These are phyloP conservation scores for Beta corolliflora DNA, from an alignment of 179 eudicot genomes.

Conservation along the genomic window DNA sequence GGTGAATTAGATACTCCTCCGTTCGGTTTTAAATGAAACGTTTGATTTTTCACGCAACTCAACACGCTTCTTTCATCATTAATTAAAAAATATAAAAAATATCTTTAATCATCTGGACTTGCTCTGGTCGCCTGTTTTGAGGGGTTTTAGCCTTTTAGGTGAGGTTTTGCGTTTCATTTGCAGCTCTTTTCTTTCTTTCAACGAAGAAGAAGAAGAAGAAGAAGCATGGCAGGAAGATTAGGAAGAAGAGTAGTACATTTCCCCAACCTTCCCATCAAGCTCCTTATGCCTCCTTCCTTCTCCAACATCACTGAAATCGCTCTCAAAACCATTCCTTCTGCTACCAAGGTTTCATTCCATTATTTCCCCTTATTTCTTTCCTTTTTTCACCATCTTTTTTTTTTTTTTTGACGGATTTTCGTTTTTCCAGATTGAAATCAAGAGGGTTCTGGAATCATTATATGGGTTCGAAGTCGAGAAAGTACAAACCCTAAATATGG, in stretches of 20 bases:
- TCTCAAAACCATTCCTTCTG: conserved; percentile 84
- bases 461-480: conserved; percentile 87
- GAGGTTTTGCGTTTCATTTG: conserved; percentile 10
- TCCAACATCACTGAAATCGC: conserved; percentile 80
- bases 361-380: background rate
- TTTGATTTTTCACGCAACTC: too few species aligned
- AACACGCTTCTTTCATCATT: too few species aligned
- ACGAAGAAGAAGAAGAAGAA: background rate
- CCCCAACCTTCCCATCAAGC: conserved; percentile 87
- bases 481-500: conserved; percentile 86
- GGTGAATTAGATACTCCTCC: too few species aligned
- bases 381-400: background rate
- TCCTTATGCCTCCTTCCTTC: conserved; percentile 85
- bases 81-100: too few species aligned
- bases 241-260: conserved; percentile 70
- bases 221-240: conserved; percentile 60
- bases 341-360: conserved; percentile 23
- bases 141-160: background rate
- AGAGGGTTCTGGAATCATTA: conserved; percentile 79
- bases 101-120: background rate
- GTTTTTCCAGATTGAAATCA: conserved; percentile 66
- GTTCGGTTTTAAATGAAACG: too few species aligned
- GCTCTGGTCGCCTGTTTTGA: background rate
- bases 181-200: background rate
- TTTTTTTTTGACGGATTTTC: background rate